Percentiles rank a stretch among this genome's conserved stretches.
Conservation (phyloP, 2,329 filamentous ascomycete genomes). For the Simplicillium aogashimaense region DNA sequence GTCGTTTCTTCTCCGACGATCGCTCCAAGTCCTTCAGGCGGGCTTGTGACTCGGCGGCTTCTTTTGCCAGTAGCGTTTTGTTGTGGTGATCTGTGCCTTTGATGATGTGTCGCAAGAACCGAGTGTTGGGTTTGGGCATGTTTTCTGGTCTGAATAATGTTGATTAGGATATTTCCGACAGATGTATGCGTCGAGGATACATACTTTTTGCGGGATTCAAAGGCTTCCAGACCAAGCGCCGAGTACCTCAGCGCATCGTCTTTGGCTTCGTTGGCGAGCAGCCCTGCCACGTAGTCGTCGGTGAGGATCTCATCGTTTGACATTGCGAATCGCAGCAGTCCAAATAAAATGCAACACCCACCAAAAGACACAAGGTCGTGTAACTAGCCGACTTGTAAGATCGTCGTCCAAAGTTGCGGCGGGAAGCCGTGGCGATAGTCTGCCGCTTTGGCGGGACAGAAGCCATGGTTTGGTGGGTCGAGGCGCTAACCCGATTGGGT, state of each 20-base stretch:
- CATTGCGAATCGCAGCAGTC: conserved; percentile 17
- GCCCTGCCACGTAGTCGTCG: conserved; percentile 69
- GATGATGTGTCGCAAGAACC: conserved; percentile 81
- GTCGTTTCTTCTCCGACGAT: conserved; percentile 32
- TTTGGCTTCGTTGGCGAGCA: conserved; percentile 73
- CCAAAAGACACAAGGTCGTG: not conserved
- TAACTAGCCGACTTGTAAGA: not conserved
- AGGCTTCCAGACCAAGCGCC: conserved; percentile 62
- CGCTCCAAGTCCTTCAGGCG: conserved; percentile 54
- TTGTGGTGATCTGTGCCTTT: conserved; percentile 85
- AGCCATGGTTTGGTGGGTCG: not conserved
- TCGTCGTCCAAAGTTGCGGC: not conserved
- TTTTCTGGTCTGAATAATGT: conserved; percentile 42
- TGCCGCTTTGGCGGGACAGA: not conserved
- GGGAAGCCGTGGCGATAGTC: not conserved
- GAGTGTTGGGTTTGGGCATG: conserved; percentile 81
- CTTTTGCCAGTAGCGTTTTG: conserved; percentile 72
- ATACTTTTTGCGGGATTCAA: conserved; percentile 38
- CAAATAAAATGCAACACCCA: conserved; percentile 4
- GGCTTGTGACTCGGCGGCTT: conserved; percentile 67
- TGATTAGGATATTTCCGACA: conserved; percentile 11
- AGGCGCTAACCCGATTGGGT: conserved; percentile 16
- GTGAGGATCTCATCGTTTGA: conserved; percentile 43
- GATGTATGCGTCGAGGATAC: conserved; percentile 9
- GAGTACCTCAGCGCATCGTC: conserved; percentile 67